phyloP scores from a whole-genome alignment of 108 stramenopile genomes.

The Mediolabrus comicus region DNA sequence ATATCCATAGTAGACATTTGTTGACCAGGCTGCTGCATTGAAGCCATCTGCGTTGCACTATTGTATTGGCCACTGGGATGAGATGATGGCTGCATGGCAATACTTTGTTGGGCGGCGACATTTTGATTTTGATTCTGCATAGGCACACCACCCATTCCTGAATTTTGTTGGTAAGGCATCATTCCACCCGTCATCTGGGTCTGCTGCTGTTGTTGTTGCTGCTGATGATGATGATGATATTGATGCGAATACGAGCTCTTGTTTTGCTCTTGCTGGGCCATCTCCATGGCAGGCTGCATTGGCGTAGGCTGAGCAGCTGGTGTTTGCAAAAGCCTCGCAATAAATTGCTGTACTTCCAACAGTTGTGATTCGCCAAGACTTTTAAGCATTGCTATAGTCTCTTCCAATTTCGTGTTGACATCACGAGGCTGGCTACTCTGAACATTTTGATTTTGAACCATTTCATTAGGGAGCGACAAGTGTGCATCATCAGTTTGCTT shows the following conservation, averaged over 20 bases:
- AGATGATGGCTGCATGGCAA: background rate
- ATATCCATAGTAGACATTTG: background rate
- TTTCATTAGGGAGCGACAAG: conserved; percentile 22
- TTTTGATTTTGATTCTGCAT: background rate
- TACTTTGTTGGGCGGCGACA: background rate
- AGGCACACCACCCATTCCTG: background rate
- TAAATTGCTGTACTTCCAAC: conserved; percentile 28
- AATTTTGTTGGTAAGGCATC: background rate
- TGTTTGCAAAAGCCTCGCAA: conserved; percentile 11
- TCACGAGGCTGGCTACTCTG: background rate
- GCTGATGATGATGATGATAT: background rate
- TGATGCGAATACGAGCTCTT: background rate
- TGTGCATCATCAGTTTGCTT: conserved; percentile 73
- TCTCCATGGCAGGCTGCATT: background rate
- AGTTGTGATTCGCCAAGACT: conserved; percentile 32
- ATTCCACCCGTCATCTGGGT: background rate
- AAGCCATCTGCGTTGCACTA: background rate
- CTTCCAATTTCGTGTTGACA: conserved; percentile 8
- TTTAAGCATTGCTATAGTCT: conserved; percentile 27
- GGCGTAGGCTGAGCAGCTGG: background rate
- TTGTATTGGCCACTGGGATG: too few relatives aligned
- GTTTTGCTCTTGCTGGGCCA: background rate
- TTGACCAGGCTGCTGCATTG: background rate
- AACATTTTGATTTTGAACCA: background rate
- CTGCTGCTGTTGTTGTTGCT: too few relatives aligned